phyloP scores from a whole-genome alignment of 1,139 yeast genomes.

The Nakaseomyces kungkrabaensis region DNA sequence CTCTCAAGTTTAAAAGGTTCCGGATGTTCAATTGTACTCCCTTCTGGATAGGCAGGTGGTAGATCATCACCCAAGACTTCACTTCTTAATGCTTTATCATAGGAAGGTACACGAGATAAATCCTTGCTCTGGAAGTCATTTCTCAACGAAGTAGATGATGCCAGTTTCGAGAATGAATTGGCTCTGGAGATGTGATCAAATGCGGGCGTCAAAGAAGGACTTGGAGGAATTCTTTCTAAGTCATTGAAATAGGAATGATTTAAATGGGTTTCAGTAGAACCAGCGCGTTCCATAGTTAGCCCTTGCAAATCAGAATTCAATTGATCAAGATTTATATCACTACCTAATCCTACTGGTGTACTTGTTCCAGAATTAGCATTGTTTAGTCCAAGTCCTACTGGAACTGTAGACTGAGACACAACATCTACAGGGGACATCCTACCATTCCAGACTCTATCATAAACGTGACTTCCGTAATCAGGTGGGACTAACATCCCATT shows the following conservation, averaged over 20 bases:
- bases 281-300: conserved; percentile 1
- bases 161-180: conserved; percentile 32
- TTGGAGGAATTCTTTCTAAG: background rate
- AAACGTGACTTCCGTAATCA: conserved; percentile 71
- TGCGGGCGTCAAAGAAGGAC: conserved; percentile 37
- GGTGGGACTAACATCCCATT: conserved; percentile 65
- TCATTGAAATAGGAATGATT: background rate
- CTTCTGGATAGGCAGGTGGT: conserved; percentile 50
- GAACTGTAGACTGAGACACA: background rate
- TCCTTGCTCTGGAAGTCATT: conserved; percentile 36
- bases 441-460: conserved; percentile 77
- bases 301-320: background rate
- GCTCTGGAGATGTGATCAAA: conserved; percentile 50
- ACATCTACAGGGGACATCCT: conserved; percentile 9
- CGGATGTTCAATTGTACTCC: conserved; percentile 2
- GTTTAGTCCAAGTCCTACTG: background rate
- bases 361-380: background rate
- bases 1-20: conserved; percentile 11
- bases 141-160: conserved; percentile 15
- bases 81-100: conserved; percentile 59
- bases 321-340: background rate
- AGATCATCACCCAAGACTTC: conserved; percentile 40
- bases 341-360: background rate
- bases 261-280: background rate
- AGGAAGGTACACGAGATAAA: conserved; percentile 71